These are phyloP conservation scores for Gliomastix tumulicola DNA, from an alignment of 2,329 filamentous ascomycete genomes.

Conservation along the genomic window DNA sequence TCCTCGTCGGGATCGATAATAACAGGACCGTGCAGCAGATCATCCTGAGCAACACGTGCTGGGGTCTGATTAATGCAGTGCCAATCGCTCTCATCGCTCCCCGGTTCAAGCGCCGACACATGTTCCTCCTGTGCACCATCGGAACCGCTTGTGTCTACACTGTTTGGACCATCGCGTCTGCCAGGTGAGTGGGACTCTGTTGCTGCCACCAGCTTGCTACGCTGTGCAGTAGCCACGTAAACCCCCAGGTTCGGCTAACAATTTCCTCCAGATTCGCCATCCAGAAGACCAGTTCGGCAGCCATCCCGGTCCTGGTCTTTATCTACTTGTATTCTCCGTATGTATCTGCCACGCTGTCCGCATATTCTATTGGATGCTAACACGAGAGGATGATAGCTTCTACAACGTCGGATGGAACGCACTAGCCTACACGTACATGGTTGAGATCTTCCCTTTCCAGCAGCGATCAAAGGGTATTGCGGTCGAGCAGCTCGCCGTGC, in stretches of 20 bases:
- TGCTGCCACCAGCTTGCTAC: too few relatives aligned
- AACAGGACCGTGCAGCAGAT: slow-evolving; percentile 11
- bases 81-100: slow-evolving; percentile 29
- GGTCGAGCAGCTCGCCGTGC: slow-evolving; percentile 9
- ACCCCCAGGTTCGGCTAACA: too few relatives aligned
- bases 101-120: slow-evolving; percentile 23
- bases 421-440: slow-evolving; percentile 23
- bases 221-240: too few relatives aligned
- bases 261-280: slow-evolving; percentile 18
- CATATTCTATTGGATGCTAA: too few relatives aligned
- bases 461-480: slow-evolving; percentile 13
- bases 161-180: slow-evolving; percentile 21
- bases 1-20: slow-evolving; percentile 25
- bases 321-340: slow-evolving; percentile 35
- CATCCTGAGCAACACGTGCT: slow-evolving; percentile 31
- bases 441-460: slow-evolving; percentile 13
- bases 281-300: slow-evolving; percentile 13
- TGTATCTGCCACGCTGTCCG: not conserved
- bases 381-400: slow-evolving; percentile 19
- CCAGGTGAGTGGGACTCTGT: too few relatives aligned
- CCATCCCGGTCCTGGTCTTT: slow-evolving; percentile 21
- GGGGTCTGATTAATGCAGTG: slow-evolving; percentile 31
- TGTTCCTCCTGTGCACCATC: slow-evolving; percentile 16
- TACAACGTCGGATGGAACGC: slow-evolving; percentile 49
- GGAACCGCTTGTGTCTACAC: slow-evolving; percentile 19